Base-by-base conservation (phyloP, 805 yeast genomes). In the Spathaspora girioi region DNA sequence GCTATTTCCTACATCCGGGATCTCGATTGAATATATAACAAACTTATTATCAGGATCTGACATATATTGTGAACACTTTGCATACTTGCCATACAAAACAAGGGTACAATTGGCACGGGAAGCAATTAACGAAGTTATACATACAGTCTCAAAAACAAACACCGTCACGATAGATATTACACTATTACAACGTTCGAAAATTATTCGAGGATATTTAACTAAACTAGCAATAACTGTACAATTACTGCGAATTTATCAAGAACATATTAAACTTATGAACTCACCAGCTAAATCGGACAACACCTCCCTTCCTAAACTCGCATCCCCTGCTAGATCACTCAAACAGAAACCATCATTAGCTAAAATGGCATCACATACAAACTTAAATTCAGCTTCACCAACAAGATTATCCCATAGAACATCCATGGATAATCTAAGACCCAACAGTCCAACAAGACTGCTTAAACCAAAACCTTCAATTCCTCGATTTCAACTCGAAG, bases 181-280 rank as follows among this genome's bases (percentile, higher is more conserved):
- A 1, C 59, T 64, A 31, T 79, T 74, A 45, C 65, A 82, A 45
- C 69, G 61, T 46, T 57, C 77, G 0, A 45, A 53, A 14, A 78
- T 85, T 27, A 78, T 86, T 14, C 53, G 68, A 23, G 64, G 63
- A 9, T 86, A 81, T 60, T 67, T 85, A 29, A 69, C 67, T 18
- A 75, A 68, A 45, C 58, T 86, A 46, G 87, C 88, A 14, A 77
- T 81, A 49, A 75, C 79, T 50, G 81, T 85, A 14, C 92, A 86
- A 65, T 80, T 84, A n/a, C 81, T 80, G 10, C 67, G 92, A 46
- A 78, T 86, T 10, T 84, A 78, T 63, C 79, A 77, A 23, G 68
- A 63, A 50, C 60, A 61, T 48, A 40, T 63, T 12, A 65, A 61
- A 48, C 53, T 54, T 10, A 11, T 29, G 14, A 47, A 47, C 19